These are phyloP conservation scores for Eleusine indica DNA, from an alignment of 176 grass and related monocot species.

Conservation along the genomic window DNA sequence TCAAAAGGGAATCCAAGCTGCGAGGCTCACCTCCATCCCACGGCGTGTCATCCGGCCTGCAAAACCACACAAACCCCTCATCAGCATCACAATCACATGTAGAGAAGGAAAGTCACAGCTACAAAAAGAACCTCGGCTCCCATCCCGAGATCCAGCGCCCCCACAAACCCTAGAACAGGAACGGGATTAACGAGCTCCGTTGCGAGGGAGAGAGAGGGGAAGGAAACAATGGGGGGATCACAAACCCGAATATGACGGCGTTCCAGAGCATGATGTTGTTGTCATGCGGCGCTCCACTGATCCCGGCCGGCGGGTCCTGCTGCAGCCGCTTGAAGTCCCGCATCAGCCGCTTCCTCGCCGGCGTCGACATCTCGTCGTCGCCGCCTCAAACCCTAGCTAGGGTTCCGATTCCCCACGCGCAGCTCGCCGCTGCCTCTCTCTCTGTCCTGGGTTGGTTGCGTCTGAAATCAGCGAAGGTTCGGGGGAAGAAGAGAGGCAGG, in stretches of 20 bases:
- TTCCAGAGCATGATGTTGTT: conserved; percentile 99
- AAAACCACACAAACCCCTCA: conserved; percentile 16
- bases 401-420: conserved; percentile 24
- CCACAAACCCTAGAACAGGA: conserved; percentile 21
- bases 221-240: neutral
- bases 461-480: conserved; percentile 38
- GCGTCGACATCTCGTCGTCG: conserved; percentile 76
- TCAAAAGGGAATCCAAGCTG: conserved; percentile 10
- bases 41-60: conserved; percentile 93
- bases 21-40: conserved; percentile 90
- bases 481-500: neutral
- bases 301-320: conserved; percentile 93
- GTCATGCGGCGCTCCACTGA: conserved; percentile 93
- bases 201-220: neutral
- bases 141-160: conserved; percentile 32
- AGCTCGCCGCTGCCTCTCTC: neutral
- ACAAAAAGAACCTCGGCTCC: neutral
- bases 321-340: conserved; percentile 98
- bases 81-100: conserved; percentile 24
- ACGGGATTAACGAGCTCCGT: no score
- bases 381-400: conserved; percentile 42
- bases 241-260: conserved; percentile 95
- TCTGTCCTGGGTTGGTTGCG: conserved; percentile 27
- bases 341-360: conserved; percentile 98
- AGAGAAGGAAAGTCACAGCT: neutral